phyloP scores from a whole-genome alignment of 2,329 filamentous ascomycete genomes.

The Cladosporium oxysporum region DNA sequence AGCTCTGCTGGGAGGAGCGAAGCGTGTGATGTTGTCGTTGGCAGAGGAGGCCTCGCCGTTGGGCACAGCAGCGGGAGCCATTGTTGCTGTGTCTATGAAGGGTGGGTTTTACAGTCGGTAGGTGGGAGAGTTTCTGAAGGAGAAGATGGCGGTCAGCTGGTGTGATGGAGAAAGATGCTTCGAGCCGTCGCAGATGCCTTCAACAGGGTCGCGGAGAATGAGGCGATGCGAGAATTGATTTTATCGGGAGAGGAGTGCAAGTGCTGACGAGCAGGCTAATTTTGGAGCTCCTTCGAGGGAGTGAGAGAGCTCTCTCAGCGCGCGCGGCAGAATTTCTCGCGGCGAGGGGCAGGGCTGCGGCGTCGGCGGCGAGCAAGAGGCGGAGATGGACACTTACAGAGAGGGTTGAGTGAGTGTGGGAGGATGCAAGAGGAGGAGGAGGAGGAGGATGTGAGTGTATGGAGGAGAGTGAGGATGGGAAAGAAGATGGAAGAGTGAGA shows the following conservation, averaged over 20 bases:
- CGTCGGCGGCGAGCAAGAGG: neutral
- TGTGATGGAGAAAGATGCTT: constrained; percentile 3
- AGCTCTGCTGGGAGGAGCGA: constrained; percentile 87
- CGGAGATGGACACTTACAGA: constrained; percentile 14
- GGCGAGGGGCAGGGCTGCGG: constrained; percentile 1
- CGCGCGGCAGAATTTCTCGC: constrained; percentile 22
- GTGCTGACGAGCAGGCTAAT: constrained; percentile 20
- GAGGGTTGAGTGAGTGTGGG: neutral
- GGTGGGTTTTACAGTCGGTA: constrained; percentile 13
- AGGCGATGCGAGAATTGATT: neutral
- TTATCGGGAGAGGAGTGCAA: neutral
- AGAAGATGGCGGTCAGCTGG: neutral
- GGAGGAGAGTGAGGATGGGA: constrained; percentile 4
- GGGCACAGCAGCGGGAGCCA: constrained; percentile 46
- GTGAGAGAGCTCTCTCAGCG: constrained; percentile 13
- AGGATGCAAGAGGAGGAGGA: constrained; percentile 13
- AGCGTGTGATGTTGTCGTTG: constrained; percentile 99
- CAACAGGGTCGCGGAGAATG: constrained; percentile 13
- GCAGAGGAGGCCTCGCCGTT: constrained; percentile 59
- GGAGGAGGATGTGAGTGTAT: constrained; percentile 18
- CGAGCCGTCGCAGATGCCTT: constrained; percentile 5
- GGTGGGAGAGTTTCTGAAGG: constrained; percentile 9
- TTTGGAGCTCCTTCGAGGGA: constrained; percentile 20
- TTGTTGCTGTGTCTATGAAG: constrained; percentile 37
- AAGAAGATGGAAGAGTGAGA: neutral